These are phyloP conservation scores for Akanthomyces muscarius DNA, from an alignment of 2,329 filamentous ascomycete genomes.

Conservation along the genomic window DNA sequence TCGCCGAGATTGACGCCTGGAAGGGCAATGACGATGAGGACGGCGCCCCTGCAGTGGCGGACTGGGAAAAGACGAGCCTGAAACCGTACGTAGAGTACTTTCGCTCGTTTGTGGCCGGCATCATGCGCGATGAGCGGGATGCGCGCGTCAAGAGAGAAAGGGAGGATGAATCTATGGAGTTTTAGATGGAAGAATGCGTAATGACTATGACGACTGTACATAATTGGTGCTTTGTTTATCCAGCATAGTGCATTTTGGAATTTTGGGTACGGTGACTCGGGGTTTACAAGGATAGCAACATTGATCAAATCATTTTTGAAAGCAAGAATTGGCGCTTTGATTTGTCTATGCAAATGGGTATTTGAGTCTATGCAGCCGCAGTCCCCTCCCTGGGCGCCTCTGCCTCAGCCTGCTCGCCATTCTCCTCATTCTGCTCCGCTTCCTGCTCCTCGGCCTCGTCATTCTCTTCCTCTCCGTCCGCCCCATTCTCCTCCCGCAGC, in stretches of 20 bases:
- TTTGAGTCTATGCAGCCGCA: slow-evolving; percentile 12
- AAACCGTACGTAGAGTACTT: slow-evolving; percentile 93
- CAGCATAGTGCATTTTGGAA: slow-evolving; percentile 4
- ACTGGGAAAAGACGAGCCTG: slow-evolving; percentile 96
- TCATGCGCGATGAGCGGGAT: slow-evolving; percentile 73
- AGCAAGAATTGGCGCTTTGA: neutral
- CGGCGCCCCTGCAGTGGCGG: slow-evolving; percentile 51
- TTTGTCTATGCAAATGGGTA: slow-evolving; percentile 18
- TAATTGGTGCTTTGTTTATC: slow-evolving; percentile 11
- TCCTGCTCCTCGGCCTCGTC: slow-evolving; percentile 18
- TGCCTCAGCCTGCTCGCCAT: slow-evolving; percentile 23
- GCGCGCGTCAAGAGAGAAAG: slow-evolving; percentile 53
- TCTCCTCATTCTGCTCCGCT: slow-evolving; percentile 22
- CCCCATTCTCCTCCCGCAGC: slow-evolving; percentile 45
- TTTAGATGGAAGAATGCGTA: slow-evolving; percentile 31
- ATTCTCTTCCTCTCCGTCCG: slow-evolving; percentile 21
- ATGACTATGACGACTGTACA: slow-evolving; percentile 18
- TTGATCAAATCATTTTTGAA: neutral
- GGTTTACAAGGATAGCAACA: neutral
- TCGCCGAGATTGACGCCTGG: slow-evolving; percentile 85
- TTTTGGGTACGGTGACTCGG: neutral
- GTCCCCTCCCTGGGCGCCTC: slow-evolving; percentile 28
- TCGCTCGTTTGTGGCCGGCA: slow-evolving; percentile 68
- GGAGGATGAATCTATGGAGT: slow-evolving; percentile 51
- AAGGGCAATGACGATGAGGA: slow-evolving; percentile 44